Conservation (phyloP, 2,329 filamentous ascomycete genomes). For the Calonectria hawksworthii region DNA sequence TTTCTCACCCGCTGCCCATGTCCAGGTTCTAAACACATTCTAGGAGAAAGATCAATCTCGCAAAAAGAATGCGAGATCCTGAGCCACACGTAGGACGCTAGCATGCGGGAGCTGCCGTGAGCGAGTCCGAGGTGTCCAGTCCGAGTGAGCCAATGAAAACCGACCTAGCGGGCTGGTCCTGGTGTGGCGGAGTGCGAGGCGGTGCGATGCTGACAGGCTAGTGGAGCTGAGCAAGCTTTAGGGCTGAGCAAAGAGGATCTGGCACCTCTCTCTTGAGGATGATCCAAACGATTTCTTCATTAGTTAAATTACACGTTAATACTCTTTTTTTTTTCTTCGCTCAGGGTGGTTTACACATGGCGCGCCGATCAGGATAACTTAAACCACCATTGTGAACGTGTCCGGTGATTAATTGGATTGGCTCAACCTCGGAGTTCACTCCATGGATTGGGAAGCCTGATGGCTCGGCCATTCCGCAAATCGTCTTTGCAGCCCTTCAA, state of each 20-base stretch:
- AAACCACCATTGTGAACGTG: no score
- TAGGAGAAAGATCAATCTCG: background rate
- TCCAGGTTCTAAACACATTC: background rate
- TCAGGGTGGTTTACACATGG: background rate
- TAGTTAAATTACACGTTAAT: background rate
- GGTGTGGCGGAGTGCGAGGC: background rate
- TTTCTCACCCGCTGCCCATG: background rate
- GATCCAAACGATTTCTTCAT: background rate
- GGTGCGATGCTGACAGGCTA: background rate
- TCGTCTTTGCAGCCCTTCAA: no score
- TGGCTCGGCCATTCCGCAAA: no score
- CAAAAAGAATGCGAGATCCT: background rate
- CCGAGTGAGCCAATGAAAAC: slow-evolving; percentile 39
- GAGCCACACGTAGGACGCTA: background rate
- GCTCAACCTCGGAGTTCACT: no score
- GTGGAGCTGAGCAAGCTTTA: background rate
- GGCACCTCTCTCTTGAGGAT: background rate
- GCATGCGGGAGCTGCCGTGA: background rate
- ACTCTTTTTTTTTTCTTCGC: no score
- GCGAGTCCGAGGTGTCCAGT: slow-evolving; percentile 33
- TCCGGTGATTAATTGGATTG: no score
- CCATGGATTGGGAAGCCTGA: no score
- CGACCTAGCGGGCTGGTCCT: background rate
- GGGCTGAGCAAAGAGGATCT: background rate
- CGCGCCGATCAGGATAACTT: background rate